Percentiles rank a stretch among this genome's conserved stretches.
These are phyloP conservation scores for Ustilago esculenta DNA, from an alignment of 1,284 basidiomycete species.

Conservation along the genomic window DNA sequence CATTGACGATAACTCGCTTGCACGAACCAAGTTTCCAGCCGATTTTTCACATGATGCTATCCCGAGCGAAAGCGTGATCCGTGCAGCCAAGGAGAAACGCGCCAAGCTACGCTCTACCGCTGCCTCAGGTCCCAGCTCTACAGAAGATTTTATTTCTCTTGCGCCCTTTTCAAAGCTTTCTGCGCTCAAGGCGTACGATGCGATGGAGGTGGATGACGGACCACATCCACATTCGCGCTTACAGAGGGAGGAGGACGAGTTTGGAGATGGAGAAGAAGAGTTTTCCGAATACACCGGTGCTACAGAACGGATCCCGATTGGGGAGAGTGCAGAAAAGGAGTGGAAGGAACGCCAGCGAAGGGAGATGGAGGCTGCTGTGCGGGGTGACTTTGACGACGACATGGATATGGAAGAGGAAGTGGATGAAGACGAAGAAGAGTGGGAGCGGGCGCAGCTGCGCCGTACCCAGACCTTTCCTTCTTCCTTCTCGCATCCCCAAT, in stretches of 20 bases:
- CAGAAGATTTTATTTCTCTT: constrained; percentile 52
- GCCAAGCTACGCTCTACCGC: constrained; percentile 28
- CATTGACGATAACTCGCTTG: constrained; percentile 9
- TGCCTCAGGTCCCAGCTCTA: constrained; percentile 6
- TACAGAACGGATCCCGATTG: constrained; percentile 58
- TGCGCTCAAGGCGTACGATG: constrained; percentile 5
- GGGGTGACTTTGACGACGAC: constrained; percentile 34
- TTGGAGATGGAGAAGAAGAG: constrained; percentile 60
- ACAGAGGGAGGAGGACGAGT: constrained; percentile 60
- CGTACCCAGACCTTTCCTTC: constrained; percentile 27
- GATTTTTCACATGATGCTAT: constrained; percentile 40
- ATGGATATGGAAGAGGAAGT: constrained; percentile 68
- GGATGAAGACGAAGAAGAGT: constrained; percentile 76
- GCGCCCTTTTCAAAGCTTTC: constrained; percentile 1
- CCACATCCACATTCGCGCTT: constrained; percentile 58
- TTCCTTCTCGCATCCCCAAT: constrained; percentile 1
- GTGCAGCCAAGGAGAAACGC: constrained; percentile 54
- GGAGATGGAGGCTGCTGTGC: constrained; percentile 42
- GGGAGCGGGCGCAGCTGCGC: constrained; percentile 55
- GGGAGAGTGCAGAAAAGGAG: constrained; percentile 40
- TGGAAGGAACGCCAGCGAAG: constrained; percentile 31
- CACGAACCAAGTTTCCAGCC: constrained; percentile 22
- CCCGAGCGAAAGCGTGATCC: constrained; percentile 49
- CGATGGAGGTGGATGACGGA: constrained; percentile 26
- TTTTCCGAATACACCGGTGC: constrained; percentile 61